Conservation (phyloP, 2,329 filamentous ascomycete species). For the Fusarium poae region DNA sequence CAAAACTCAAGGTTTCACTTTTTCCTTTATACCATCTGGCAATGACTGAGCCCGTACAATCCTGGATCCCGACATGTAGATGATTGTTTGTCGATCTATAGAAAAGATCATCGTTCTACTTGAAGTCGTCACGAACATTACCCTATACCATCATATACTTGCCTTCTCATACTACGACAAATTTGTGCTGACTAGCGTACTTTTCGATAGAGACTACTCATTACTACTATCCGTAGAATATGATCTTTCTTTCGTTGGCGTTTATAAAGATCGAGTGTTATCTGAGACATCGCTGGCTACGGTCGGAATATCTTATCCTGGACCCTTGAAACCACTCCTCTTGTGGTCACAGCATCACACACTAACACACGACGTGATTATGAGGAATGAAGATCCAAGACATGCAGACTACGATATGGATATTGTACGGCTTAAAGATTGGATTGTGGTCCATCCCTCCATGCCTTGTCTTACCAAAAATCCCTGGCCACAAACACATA, state of each 20-base stretch:
- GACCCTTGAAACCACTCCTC: slow-evolving; percentile 8
- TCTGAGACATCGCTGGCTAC: neutral
- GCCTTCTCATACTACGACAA: neutral
- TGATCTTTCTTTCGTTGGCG: slow-evolving; percentile 4
- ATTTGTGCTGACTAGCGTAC: neutral
- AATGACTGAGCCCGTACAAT: neutral
- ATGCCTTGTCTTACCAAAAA: slow-evolving; percentile 10
- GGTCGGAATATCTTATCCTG: neutral
- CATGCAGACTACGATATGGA: slow-evolving; percentile 1
- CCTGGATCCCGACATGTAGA: neutral
- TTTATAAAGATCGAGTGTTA: slow-evolving; percentile 3
- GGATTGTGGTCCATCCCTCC: slow-evolving; percentile 16
- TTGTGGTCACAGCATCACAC: neutral
- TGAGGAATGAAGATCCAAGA: slow-evolving; percentile 29
- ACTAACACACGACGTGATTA: neutral
- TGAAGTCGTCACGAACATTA: slow-evolving; percentile 7
- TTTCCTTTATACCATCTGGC: neutral
- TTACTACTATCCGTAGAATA: neutral
- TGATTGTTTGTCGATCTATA: neutral
- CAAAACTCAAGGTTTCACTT: neutral
- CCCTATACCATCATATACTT: slow-evolving; percentile 25
- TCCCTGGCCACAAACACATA: neutral
- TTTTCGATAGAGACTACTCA: neutral
- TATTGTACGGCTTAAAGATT: neutral
- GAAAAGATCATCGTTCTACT: neutral